These are phyloP conservation scores for Sclerotinia nivalis DNA, from an alignment of 2,329 filamentous ascomycete genomes.

Conservation along the genomic window DNA sequence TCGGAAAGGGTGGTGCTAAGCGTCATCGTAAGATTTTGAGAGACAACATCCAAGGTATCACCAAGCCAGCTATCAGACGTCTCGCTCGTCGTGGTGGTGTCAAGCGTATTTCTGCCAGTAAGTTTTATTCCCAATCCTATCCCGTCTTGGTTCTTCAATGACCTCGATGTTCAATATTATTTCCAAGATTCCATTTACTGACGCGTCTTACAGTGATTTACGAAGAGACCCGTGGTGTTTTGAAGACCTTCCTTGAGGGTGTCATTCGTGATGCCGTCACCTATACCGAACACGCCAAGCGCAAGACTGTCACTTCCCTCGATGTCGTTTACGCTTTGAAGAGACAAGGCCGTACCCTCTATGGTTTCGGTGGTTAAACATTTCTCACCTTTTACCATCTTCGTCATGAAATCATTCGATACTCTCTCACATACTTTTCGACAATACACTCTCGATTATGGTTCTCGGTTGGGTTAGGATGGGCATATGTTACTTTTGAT, in stretches of 20 bases:
- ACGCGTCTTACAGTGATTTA: constrained; percentile 64
- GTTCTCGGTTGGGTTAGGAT: constrained; percentile 30
- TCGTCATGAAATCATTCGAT: constrained; percentile 47
- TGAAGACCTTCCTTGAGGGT: constrained; percentile 81
- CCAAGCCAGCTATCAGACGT: constrained; percentile 97
- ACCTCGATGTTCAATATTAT: not conserved
- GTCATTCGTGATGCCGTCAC: constrained; percentile 62
- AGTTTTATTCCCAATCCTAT: constrained; percentile 49
- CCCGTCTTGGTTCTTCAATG: constrained; percentile 59
- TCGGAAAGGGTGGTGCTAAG: constrained; percentile 98
- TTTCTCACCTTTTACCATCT: not conserved
- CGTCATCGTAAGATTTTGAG: constrained; percentile 98
- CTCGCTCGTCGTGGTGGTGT: constrained; percentile 98
- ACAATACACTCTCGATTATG: constrained; percentile 31
- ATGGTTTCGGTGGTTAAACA: constrained; percentile 65
- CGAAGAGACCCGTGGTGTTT: constrained; percentile 78
- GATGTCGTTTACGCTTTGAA: constrained; percentile 67
- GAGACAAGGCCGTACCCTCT: constrained; percentile 66
- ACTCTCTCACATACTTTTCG: constrained; percentile 51
- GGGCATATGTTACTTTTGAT: constrained; percentile 42
- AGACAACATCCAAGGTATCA: constrained; percentile 99
- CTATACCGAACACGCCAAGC: constrained; percentile 69
- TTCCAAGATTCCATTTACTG: constrained; percentile 59
- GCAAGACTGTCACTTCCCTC: constrained; percentile 69
- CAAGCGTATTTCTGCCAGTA: constrained; percentile 98